Evolutionary conservation across 768 basidiomycete genomes (phyloP), one percentile per base, ranked within the genome.

Genomic region (Leccinum disarticulatum): DNA sequence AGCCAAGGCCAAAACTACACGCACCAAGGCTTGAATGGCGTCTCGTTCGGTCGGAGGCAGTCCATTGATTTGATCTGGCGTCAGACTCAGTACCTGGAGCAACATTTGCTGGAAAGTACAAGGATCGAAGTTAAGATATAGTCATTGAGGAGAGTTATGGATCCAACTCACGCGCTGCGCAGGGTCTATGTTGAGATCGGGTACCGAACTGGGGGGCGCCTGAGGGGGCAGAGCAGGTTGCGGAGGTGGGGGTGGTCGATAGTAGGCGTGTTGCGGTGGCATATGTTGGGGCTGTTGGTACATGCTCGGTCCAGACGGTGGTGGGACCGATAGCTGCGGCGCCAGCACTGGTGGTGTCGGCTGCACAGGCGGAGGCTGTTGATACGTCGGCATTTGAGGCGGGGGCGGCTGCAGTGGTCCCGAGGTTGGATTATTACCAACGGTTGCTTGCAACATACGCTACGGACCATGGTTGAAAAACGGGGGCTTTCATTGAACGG

Each of bases 1-100:
- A 22, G 2, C 5, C 8, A 9, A 17, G 31, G 33, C 33, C 33
- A 33, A 33, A 13, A 13, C 5, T 5, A 10, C 74, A 77, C 64
- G 78, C 58, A 94, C 93, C 72, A 96, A 70, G 70, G 89, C 86
- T 73, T 90, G 80, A 30, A 98, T 92, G 11, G 92, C 88, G 0
- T 83, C 81, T 35, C 89, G 81, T 66, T 96, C 93, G 2, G 81
- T 79, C 5, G 90, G 87, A 30, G 93, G 90, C 52, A 97, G 76
- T 8, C 83, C 83, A 51, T 86, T 87, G 62, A 98, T 90, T 72
- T 96, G 93, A 49, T 91, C 93, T 50, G 80, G 86, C 1, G 89
- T 88, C 69, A 98, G 73, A 61, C 80, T 83, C 33, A 98, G 76
- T 0, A 98, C 94, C 76, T 95, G 93, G 74, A 93, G 81, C 55